Conservation (phyloP, 352 stramenopile species). For the Phytophthora multivora region DNA sequence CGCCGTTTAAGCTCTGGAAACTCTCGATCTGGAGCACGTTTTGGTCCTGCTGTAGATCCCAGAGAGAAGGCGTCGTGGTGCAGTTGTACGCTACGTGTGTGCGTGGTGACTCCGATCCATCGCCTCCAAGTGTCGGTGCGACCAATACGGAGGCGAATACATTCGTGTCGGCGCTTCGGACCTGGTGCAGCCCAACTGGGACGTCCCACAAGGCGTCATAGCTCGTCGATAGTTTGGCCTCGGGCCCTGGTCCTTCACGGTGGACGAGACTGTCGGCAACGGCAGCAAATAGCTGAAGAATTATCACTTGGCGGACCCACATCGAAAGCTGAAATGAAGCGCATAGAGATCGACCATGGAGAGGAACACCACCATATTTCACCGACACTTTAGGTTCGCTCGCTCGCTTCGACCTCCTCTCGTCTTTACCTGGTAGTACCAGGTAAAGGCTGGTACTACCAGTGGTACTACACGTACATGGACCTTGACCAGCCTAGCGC, state of each 20-base stretch:
- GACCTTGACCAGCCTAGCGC: too few species aligned
- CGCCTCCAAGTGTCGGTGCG: not conserved
- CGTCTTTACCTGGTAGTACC: slow-evolving; percentile 6
- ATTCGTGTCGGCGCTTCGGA: slow-evolving; percentile 6
- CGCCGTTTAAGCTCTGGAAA: not conserved
- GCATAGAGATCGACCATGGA: not conserved
- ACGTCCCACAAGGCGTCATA: slow-evolving; percentile 9
- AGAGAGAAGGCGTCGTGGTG: slow-evolving; percentile 16
- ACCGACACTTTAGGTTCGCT: not conserved
- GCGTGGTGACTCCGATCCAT: not conserved
- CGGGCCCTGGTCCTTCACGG: not conserved
- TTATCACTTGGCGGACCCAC: not conserved
- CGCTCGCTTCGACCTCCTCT: not conserved
- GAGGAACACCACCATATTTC: not conserved
- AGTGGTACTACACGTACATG: too few species aligned
- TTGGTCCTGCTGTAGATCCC: slow-evolving; percentile 20
- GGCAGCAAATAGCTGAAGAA: too few species aligned
- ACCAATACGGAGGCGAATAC: slow-evolving; percentile 13
- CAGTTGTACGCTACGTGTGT: slow-evolving; percentile 32
- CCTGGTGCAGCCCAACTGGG: slow-evolving; percentile 4
- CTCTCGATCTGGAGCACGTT: slow-evolving; percentile 16
- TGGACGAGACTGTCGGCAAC: slow-evolving; percentile 12
- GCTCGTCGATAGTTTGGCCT: slow-evolving; percentile 1
- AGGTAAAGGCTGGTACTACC: not conserved
- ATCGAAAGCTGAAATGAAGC: slow-evolving; percentile 1